phyloP scores from a whole-genome alignment of 2,329 filamentous ascomycete genomes.

The Fusarium sp. region DNA sequence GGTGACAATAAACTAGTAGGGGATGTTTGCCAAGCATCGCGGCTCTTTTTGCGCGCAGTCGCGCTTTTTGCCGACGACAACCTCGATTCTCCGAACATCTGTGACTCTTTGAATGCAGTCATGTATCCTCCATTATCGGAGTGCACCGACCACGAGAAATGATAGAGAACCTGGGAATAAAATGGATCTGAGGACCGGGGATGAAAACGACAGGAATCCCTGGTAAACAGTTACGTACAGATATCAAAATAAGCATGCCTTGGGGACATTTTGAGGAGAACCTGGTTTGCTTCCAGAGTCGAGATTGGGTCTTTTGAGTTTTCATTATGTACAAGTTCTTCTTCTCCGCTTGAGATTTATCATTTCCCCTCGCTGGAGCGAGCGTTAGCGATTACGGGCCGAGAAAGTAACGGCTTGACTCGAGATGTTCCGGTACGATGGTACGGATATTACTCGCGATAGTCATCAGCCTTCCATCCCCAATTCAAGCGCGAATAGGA shows the following conservation, averaged over 20 bases:
- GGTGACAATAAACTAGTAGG: not conserved
- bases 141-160: slow-evolving; percentile 4
- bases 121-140: slow-evolving; percentile 24
- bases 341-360: slow-evolving; percentile 23
- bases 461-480: not conserved
- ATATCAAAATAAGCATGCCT: slow-evolving; percentile 35
- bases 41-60: slow-evolving; percentile 18
- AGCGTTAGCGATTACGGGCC: slow-evolving; percentile 14
- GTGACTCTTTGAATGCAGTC: slow-evolving; percentile 14
- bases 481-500: slow-evolving; percentile 3
- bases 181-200: slow-evolving; percentile 8
- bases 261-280: slow-evolving; percentile 34
- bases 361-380: not conserved
- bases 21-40: slow-evolving; percentile 1
- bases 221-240: slow-evolving; percentile 19
- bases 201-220: not conserved
- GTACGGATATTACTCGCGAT: not conserved
- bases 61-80: slow-evolving; percentile 23
- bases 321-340: slow-evolving; percentile 29
- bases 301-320: slow-evolving; percentile 8
- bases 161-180: slow-evolving; percentile 5
- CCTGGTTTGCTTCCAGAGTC: slow-evolving; percentile 11
- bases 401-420: slow-evolving; percentile 10
- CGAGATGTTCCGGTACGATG: not conserved
- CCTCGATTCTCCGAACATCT: slow-evolving; percentile 27